Percentiles rank a stretch among this genome's conserved stretches.
These are phyloP conservation scores for Helianthus tuberosus DNA, from an alignment of 129 eudicot species.

Conservation along the genomic window DNA sequence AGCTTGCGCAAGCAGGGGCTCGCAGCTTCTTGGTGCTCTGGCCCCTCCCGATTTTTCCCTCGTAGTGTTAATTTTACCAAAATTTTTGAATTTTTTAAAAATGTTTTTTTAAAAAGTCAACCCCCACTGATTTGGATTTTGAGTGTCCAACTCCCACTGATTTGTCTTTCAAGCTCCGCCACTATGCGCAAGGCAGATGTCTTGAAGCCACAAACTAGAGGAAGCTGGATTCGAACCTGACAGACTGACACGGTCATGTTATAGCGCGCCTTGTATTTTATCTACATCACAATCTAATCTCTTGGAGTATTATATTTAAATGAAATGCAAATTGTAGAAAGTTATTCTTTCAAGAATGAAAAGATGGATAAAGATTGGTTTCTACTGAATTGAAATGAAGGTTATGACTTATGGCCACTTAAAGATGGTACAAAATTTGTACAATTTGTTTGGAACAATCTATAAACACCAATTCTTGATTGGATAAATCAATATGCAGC, in stretches of 20 bases:
- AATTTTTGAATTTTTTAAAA: too few relatives aligned
- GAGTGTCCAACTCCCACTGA: too few relatives aligned
- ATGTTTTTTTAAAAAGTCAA: too few relatives aligned
- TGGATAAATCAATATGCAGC: conserved; percentile 30
- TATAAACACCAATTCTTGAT: conserved; percentile 7
- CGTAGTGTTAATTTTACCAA: too few relatives aligned
- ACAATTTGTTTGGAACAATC: conserved; percentile 6
- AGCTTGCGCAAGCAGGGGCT: too few relatives aligned
- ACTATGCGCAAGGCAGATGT: too few relatives aligned
- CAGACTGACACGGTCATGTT: background rate
- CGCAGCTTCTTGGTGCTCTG: too few relatives aligned
- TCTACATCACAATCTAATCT: background rate
- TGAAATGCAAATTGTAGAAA: background rate
- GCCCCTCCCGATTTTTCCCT: too few relatives aligned
- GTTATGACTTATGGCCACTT: conserved; percentile 15
- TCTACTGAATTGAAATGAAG: conserved; percentile 11
- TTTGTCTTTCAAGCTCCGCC: too few relatives aligned
- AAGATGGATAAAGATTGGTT: conserved; percentile 4
- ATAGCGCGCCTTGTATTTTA: background rate
- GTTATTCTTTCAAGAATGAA: background rate
- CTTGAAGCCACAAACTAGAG: too few relatives aligned
- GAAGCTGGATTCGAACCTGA: background rate
- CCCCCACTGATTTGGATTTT: too few relatives aligned
- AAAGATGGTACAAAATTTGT: conserved; percentile 3
- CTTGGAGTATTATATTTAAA: background rate